Evolutionary conservation across 371 early-diverging fungal genomes (phyloP), one percentile per base, ranked within the genome.

Genomic region (Syncephalastrum monosporum): DNA sequence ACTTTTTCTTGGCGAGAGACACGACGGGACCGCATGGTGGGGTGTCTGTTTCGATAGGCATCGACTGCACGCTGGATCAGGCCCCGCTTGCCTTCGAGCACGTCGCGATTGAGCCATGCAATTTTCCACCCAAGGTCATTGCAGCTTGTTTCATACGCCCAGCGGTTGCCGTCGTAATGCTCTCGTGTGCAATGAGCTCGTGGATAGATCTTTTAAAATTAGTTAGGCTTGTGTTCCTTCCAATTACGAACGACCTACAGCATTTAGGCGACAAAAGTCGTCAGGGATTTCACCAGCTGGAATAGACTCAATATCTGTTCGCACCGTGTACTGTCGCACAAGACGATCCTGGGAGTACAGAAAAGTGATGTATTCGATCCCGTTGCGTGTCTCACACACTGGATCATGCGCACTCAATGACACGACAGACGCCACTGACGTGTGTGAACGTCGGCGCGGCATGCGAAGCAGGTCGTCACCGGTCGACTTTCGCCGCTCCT

Each of bases 1-100:
- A 85, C 71, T 64, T 89, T 89, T 64, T 92, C 90, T 67, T 89
- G 81, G 38, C 89, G 75, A 10, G 87, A 77, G 10, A 91, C 83
- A 33, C 91, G 74, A 24, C 91, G 74, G 24, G 85, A 87, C 48
- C 89, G 79, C 55, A 84, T 75, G 19, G 84, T 85, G 17, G 87
- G 83, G 57, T 85, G 84, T 19, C 88, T 81, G 48, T 92, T 89
- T 44, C 94, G 80, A 56, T 88, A 95, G 27, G 87, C 87, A 65
- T 95, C 95, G 0, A 95, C 96, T 0, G 94, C 92, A 0, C 95
- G 77, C 68, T 95, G 96, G 29, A 95, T 78, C 24, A 94, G 75
- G 25, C 96, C 96, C 42, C 94, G 82, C 29, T 87, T 83, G 4
- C 86, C 92, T 45, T 81, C 74, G 14, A 93, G 77, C 33, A 86